Conservation (phyloP, 305 asterid genomes). For the Fraxinus velutina region DNA sequence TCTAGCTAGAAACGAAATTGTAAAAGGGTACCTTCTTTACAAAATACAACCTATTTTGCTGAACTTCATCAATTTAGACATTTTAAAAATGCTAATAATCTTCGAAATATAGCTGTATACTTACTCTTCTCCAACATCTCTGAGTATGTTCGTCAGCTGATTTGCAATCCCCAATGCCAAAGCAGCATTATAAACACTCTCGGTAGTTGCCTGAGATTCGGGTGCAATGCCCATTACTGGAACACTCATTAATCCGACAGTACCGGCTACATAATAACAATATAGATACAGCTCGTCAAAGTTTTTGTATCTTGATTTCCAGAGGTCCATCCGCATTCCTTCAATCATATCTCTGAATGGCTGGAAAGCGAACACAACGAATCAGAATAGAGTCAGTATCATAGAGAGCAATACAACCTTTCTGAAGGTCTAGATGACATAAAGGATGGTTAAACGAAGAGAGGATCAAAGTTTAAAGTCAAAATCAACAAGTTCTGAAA, state of each 20-base stretch:
- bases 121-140: conserved; percentile 99
- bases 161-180: conserved; percentile 82
- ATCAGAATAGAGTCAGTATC: neutral
- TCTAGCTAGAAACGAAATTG: neutral
- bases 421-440: neutral
- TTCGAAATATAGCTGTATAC: conserved; percentile 19
- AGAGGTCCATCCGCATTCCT: conserved; percentile 93
- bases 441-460: neutral
- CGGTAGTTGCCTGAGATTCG: conserved; percentile 80
- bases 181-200: conserved; percentile 88
- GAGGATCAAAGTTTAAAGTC: neutral
- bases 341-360: conserved; percentile 98
- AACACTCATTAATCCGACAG: conserved; percentile 95
- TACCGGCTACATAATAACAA: conserved; percentile 92
- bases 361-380: conserved; percentile 37
- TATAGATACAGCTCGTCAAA: conserved; percentile 86
- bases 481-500: neutral
- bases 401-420: neutral
- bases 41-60: neutral
- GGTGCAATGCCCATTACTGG: conserved; percentile 95
- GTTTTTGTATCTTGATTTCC: conserved; percentile 79
- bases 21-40: neutral
- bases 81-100: neutral
- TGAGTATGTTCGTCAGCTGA: conserved; percentile 86
- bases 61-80: neutral